Evolutionary conservation across 345 rosid species (phyloP).

Genomic region (Arabis alpina): DNA sequence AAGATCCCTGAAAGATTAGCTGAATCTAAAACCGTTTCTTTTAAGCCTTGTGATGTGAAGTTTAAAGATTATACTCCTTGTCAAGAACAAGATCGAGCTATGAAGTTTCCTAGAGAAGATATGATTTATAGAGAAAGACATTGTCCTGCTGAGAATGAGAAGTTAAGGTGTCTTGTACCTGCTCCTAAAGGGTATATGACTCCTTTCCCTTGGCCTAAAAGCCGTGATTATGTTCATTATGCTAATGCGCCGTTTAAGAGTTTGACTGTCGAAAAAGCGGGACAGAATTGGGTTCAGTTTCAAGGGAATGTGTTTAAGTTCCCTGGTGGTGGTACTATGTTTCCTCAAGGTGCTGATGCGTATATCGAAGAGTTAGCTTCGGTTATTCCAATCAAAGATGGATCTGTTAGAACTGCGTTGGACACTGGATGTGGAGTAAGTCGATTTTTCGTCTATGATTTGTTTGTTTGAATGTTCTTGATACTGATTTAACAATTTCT

Average conservation of each 20-base stretch:
- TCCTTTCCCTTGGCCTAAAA: constrained; percentile 96
- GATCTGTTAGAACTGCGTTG: constrained; percentile 86
- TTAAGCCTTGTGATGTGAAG: constrained; percentile 77
- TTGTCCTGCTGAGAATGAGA: constrained; percentile 84
- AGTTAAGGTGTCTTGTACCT: constrained; percentile 82
- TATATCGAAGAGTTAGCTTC: constrained; percentile 88
- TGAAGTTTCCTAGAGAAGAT: constrained; percentile 89
- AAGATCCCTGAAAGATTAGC: constrained; percentile 54
- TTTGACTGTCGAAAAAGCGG: constrained; percentile 88
- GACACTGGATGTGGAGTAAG: constrained; percentile 99
- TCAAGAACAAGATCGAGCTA: constrained; percentile 92
- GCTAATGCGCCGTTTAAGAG: constrained; percentile 94
- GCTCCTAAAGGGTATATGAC: constrained; percentile 90
- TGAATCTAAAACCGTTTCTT: constrained; percentile 57
- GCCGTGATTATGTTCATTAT: constrained; percentile 87
- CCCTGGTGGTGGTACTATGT: constrained; percentile 99
- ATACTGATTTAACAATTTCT: neutral
- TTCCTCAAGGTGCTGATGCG: constrained; percentile 98
- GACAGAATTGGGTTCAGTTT: constrained; percentile 92
- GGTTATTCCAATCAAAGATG: constrained; percentile 88
- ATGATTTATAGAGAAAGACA: constrained; percentile 97
- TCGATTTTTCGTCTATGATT: neutral
- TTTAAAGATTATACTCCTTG: constrained; percentile 92
- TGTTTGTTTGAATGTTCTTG: neutral
- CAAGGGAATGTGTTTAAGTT: constrained; percentile 90